Percentiles rank a stretch among this genome's conserved stretches.
phyloP scores from a whole-genome alignment of 345 rosid genomes.

The Euphorbia lathyris region DNA sequence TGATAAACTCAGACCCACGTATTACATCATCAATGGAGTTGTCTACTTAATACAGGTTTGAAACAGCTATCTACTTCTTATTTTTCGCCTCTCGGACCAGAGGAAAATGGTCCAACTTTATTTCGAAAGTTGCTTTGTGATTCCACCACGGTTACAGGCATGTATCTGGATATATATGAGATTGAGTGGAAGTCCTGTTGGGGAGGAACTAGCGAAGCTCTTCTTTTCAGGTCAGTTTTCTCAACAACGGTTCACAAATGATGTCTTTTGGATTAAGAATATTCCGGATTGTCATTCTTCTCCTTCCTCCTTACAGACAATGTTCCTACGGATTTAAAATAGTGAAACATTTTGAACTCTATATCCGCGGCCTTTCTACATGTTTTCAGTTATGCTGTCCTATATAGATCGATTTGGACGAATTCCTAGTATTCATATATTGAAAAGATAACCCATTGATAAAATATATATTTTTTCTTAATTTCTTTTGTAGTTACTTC shows the following conservation, averaged over 20 bases:
- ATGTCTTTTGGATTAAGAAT: not conserved
- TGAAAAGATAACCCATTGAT: not conserved
- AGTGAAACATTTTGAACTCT: not conserved
- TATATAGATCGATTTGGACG: not conserved
- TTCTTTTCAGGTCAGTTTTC: slow-evolving; percentile 43
- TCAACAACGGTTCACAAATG: not conserved
- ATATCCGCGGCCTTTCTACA: not conserved
- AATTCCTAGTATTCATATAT: slow-evolving; percentile 10
- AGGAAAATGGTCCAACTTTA: not conserved
- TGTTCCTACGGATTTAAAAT: not conserved
- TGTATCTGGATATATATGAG: slow-evolving; percentile 47
- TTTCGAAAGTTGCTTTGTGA: not conserved
- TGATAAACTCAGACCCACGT: slow-evolving; percentile 51
- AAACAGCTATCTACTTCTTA: not conserved
- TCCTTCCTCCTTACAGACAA: not conserved
- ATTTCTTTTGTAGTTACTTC: slow-evolving; percentile 56
- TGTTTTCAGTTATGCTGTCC: not conserved
- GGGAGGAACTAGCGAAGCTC: slow-evolving; percentile 34
- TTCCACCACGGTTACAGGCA: slow-evolving; percentile 25
- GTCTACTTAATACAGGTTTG: slow-evolving; percentile 48
- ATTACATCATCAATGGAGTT: slow-evolving; percentile 37
- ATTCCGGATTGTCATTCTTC: not conserved
- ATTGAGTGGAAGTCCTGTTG: slow-evolving; percentile 26
- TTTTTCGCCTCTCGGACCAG: not conserved
- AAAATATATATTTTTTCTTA: not conserved